Evolutionary conservation across 345 rosid genomes (phyloP), one percentile per base, ranked within the genome.

Genomic region (Cardiospermum halicacabum): DNA sequence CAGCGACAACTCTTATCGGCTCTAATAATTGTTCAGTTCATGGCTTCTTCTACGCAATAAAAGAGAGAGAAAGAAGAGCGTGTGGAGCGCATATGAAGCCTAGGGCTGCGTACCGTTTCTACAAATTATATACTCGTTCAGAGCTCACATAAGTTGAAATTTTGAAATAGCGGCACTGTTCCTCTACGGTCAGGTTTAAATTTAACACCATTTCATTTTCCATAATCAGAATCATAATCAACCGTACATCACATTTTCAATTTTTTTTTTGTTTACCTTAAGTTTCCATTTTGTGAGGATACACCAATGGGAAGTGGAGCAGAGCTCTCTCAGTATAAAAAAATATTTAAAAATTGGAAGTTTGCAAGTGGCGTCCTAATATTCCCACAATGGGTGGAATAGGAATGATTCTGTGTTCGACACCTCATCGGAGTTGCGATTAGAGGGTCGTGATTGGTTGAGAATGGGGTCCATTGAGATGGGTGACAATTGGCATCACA

Each of bases 21-120:
- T 39, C 19, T 39, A 42, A 55, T 42, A 27, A 27, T 19, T n/a
- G n/a, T n/a, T 53, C 54, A 65, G 24, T 42, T 42, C 69, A 42
- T 42, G 54, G 61, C 42, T 15, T 55, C 8, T 55, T 54, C 53
- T 18, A 40, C 4, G 10, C 16, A 18, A 37, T 24, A 7, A 60
- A 11, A 30, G 39, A 54, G 5, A 32, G 43, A 39, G 45, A 22
- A 58, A 32, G 60, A 64, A 69, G 39, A 62, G 74, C 76, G 74
- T 55, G 71, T 71, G 74, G 72, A 48, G 70, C 64, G 70, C 68
- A n/a, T 37, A 49, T 16, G 57, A 3, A 9, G 47, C 68, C 69
- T 74, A 71, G 76, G 68, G 69, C 66, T 62, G 70, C 56, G 81
- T 73, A 75, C 72, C 78, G 56, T 49, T 40, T 25, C 68, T 8